Evolutionary conservation across 1,139 yeast species (phyloP), one percentile per base, ranked within the genome.

Genomic region (Torulaspora globosa): DNA sequence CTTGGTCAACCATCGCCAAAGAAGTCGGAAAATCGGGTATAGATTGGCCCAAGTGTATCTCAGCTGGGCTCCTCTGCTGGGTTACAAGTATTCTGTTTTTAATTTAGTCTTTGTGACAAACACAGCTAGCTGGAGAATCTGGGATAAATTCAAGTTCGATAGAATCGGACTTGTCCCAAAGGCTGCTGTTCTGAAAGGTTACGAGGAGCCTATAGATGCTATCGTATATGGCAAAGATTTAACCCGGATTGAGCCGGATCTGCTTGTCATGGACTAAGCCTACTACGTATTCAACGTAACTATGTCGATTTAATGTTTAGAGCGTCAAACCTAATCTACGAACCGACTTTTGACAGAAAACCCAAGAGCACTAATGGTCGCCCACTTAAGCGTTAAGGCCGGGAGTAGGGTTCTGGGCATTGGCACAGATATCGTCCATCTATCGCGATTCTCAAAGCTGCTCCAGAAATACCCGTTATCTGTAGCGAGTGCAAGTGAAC

Each of bases 41-140:
- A 75, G 74, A 19, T 60, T 87, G 61, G 95, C 90, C 7, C 65
- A 67, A 45, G 68, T 73, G 37, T 87, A 84, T 58, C 61, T 85
- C 36, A 63, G 66, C 36, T 76, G 82, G 75, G 95, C 89, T 0
- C 88, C 89, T 0, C 59, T 71, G 44, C 67, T 86, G 37, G 95
- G 95, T 0, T 87, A 81, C 65, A 78, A 74, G 4, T 84, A 84
- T 59, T 80, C 88, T 7, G 89, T 87, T n/a, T 87, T 84, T 70
- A 87, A 87, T 62, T 70, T 87, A 44, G 95, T 87, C 1, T 86
- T 80, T 60, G 89, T 73, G 45, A 78, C 86, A 3, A 86, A 87
- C 58, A 68, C 66, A 1, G 94, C 86, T 3, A 82, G 90, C 56
- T 59, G 72, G 55, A 73, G 68, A 55, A 81, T 84, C 48, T 87